Percentiles rank a stretch among this genome's conserved stretches.
Evolutionary conservation across 768 basidiomycete species (phyloP).

Genomic region (Phaffia tasmanica): DNA sequence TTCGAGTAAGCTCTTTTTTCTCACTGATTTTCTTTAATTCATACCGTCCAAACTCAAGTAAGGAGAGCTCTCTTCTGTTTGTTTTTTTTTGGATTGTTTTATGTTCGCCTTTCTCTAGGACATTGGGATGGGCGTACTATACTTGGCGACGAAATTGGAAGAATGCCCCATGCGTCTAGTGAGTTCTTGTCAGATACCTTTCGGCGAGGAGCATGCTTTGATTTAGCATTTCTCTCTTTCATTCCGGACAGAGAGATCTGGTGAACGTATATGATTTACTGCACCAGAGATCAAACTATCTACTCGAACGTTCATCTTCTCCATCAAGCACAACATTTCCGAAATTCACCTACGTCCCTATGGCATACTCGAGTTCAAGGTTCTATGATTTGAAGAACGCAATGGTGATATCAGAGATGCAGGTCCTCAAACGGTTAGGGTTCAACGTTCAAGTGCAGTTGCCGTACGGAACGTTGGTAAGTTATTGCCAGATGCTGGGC

Average conservation of each 20-base stretch:
- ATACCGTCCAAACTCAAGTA: neutral
- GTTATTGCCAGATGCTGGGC: conserved; percentile 84
- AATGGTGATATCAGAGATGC: conserved; percentile 91
- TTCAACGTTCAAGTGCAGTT: conserved; percentile 89
- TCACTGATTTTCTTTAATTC: conserved; percentile 3
- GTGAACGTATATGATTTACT: conserved; percentile 89
- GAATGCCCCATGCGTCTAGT: conserved; percentile 76
- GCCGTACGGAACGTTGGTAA: conserved; percentile 87
- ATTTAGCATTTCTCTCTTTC: neutral
- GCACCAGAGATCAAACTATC: conserved; percentile 58
- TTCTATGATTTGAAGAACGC: conserved; percentile 95
- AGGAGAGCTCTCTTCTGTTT: neutral
- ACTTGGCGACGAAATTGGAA: conserved; percentile 79
- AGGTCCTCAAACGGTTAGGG: conserved; percentile 85
- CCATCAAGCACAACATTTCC: conserved; percentile 1
- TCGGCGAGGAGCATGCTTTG: neutral
- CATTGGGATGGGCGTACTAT: conserved; percentile 72
- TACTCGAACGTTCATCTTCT: conserved; percentile 31
- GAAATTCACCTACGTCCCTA: conserved; percentile 58
- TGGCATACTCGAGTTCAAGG: conserved; percentile 76
- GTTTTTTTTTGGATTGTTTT: neutral
- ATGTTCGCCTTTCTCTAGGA: conserved; percentile 45
- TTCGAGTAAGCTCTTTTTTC: conserved; percentile 53
- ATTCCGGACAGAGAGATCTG: conserved; percentile 52
- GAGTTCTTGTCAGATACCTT: neutral